Percentiles rank a stretch among this genome's conserved stretches.
Evolutionary conservation across 1,284 basidiomycete species (phyloP).

Genomic region (Cystobasidium slooffiae): DNA sequence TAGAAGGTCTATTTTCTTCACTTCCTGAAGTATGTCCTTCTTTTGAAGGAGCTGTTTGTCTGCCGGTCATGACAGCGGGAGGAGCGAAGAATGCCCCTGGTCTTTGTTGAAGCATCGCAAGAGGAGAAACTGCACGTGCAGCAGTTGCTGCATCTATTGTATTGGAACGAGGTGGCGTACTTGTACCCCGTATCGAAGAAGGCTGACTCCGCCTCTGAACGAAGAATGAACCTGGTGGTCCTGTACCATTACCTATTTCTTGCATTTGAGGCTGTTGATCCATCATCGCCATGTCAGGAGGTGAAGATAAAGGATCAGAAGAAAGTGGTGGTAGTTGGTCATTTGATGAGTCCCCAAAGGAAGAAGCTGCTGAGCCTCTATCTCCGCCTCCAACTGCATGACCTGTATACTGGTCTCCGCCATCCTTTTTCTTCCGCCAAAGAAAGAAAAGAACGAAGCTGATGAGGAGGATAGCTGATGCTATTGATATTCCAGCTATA

Average conservation of each 20-base stretch:
- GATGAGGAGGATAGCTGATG: not conserved
- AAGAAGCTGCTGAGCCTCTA: slow-evolving; percentile 21
- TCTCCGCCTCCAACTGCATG: not conserved
- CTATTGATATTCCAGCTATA: slow-evolving; percentile 31
- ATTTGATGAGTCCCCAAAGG: slow-evolving; percentile 27
- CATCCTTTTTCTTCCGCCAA: slow-evolving; percentile 18
- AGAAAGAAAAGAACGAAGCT: slow-evolving; percentile 21
- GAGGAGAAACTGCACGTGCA: slow-evolving; percentile 10
- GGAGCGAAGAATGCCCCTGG: not conserved
- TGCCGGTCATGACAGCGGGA: not conserved
- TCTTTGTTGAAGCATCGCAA: slow-evolving; percentile 10
- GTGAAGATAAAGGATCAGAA: not conserved
- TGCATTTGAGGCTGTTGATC: slow-evolving; percentile 16
- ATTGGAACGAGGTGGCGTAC: slow-evolving; percentile 7
- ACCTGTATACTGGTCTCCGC: not conserved
- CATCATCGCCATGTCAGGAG: not conserved
- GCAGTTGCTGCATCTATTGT: slow-evolving; percentile 5
- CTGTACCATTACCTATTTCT: not conserved
- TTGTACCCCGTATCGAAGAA: slow-evolving; percentile 1
- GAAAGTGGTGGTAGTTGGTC: not conserved
- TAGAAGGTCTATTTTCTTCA: not conserved
- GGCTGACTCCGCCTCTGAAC: slow-evolving; percentile 18
- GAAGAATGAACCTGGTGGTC: slow-evolving; percentile 34
- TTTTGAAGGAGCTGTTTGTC: not conserved
- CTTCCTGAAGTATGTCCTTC: not conserved